Percentiles rank a stretch among this genome's conserved stretches.
phyloP scores from a whole-genome alignment of 306 rosid genomes.

The Castanospermum australe region DNA sequence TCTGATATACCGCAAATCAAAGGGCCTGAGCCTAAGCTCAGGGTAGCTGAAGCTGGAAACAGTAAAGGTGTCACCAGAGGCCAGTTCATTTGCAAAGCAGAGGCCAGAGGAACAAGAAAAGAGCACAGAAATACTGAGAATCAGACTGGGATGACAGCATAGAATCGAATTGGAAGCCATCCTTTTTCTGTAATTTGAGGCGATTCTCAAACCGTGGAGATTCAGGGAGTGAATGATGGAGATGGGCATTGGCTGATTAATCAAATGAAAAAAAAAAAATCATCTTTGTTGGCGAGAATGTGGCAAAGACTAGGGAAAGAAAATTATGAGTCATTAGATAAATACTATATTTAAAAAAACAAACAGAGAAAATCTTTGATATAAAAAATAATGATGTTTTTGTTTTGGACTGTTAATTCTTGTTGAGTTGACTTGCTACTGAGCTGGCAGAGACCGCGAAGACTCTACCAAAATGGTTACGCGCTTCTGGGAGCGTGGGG shows the following conservation, averaged over 20 bases:
- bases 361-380: slow-evolving; percentile 1
- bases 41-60: slow-evolving; percentile 76
- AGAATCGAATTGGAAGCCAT: slow-evolving; percentile 56
- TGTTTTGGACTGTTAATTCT: neutral
- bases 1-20: slow-evolving; percentile 74
- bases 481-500: too few relatives aligned
- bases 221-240: neutral
- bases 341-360: neutral
- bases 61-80: slow-evolving; percentile 54
- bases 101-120: slow-evolving; percentile 35
- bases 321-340: neutral
- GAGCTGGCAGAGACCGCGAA: neutral
- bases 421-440: slow-evolving; percentile 4
- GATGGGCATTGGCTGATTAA: slow-evolving; percentile 11
- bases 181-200: neutral
- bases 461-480: neutral
- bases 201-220: slow-evolving; percentile 32
- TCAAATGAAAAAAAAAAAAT: neutral
- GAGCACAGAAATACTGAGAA: slow-evolving; percentile 40
- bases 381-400: neutral
- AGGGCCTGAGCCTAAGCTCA: slow-evolving; percentile 50
- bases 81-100: slow-evolving; percentile 39
- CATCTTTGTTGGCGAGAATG: neutral
- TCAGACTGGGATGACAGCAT: slow-evolving; percentile 24
- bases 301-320: neutral